phyloP scores from a whole-genome alignment of 768 basidiomycete genomes.

The Boletus insuetus region DNA sequence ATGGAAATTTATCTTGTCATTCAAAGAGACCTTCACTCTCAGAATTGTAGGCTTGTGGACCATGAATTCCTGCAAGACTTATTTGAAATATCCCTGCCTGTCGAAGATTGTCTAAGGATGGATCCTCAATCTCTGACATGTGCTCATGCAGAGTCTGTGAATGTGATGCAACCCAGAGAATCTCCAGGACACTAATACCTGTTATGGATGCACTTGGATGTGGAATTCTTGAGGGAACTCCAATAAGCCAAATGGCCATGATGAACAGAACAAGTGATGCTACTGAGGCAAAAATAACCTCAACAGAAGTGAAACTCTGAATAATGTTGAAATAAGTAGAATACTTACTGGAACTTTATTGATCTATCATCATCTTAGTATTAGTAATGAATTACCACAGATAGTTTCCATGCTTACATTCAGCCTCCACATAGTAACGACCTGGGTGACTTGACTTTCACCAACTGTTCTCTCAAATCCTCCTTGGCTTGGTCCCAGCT shows the following conservation, averaged over 20 bases:
- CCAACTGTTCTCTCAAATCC: constrained; percentile 4
- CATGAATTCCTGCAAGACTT: background rate
- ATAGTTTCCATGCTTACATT: constrained; percentile 3
- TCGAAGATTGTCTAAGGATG: background rate
- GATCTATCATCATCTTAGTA: background rate
- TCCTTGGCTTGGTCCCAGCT: constrained; percentile 1
- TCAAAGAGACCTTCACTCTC: background rate
- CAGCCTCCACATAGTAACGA: constrained; percentile 7
- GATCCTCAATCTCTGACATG: background rate
- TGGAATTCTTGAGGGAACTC: background rate
- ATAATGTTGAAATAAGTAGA: background rate
- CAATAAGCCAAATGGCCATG: background rate
- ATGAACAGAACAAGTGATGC: constrained; percentile 6
- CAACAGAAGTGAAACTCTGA: background rate
- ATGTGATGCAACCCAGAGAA: constrained; percentile 7
- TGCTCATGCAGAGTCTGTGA: background rate
- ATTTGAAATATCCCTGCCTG: constrained; percentile 9
- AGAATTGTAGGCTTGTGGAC: background rate
- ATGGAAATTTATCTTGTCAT: background rate
- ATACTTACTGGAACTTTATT: constrained; percentile 13
- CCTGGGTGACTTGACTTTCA: constrained; percentile 5
- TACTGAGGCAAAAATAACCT: constrained; percentile 6
- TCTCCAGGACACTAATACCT: constrained; percentile 12
- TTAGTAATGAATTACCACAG: background rate
- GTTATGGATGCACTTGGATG: background rate